These are phyloP conservation scores for Brettanomyces naardenensis DNA, from an alignment of 805 yeast species.

Conservation along the genomic window DNA sequence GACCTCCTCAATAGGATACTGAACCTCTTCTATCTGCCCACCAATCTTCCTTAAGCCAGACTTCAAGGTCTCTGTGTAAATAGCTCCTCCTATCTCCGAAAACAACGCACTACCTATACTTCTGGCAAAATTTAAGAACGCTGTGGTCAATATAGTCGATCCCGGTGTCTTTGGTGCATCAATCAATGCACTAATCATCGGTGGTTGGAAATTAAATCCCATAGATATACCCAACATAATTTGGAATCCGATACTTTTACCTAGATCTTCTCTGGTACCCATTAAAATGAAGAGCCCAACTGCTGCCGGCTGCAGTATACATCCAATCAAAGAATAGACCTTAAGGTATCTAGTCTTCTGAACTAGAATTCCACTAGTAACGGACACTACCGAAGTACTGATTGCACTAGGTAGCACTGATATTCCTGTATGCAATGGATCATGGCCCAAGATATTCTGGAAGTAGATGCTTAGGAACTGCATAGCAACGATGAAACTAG, in stretches of 20 bases:
- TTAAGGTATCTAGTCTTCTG: conserved; percentile 2
- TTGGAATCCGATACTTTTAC: conserved; percentile 2
- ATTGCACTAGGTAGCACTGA: conserved; percentile 34
- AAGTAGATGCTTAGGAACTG: conserved; percentile 39
- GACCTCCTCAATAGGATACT: not conserved
- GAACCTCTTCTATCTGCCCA: not conserved
- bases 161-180: conserved; percentile 6
- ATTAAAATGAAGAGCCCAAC: not conserved
- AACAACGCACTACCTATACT: conserved; percentile 5
- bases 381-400: not conserved
- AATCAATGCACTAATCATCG: conserved; percentile 2
- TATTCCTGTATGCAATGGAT: conserved; percentile 38
- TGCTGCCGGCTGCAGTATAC: not conserved
- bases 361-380: not conserved
- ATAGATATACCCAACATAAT: conserved; percentile 4
- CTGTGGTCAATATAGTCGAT: conserved; percentile 4
- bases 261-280: not conserved
- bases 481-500: conserved; percentile 4
- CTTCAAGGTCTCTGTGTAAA: conserved; percentile 5
- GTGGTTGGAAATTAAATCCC: conserved; percentile 4
- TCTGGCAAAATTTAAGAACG: conserved; percentile 4
- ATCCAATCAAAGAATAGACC: not conserved
- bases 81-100: conserved; percentile 3
- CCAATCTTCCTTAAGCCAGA: not conserved
- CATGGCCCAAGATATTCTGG: conserved; percentile 36